Conservation (phyloP, 495 filamentous ascomycete genomes). For the Hypoxylon subgilvum region DNA sequence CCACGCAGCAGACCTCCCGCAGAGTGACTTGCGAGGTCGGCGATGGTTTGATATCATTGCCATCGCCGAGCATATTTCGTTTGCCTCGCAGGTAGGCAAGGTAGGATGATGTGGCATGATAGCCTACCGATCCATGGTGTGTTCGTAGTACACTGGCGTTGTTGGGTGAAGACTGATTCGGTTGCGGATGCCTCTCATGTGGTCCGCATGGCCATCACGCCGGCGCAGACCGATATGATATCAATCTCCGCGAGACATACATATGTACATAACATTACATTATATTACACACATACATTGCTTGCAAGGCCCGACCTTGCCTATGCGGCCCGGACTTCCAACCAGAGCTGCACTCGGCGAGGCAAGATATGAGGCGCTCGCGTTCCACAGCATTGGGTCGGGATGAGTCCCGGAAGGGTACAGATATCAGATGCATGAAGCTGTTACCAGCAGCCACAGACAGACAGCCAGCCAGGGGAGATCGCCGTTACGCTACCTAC, state of each 20-base stretch:
- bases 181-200: background rate
- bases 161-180: slow-evolving; percentile 7
- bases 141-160: slow-evolving; percentile 20
- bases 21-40: slow-evolving; percentile 8
- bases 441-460: no score
- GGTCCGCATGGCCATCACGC: slow-evolving; percentile 10
- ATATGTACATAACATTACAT: background rate
- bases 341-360: slow-evolving; percentile 26
- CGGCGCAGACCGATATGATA: slow-evolving; percentile 8
- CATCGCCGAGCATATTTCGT: slow-evolving; percentile 9
- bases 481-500: no score
- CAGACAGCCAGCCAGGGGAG: no score
- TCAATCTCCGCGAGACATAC: slow-evolving; percentile 26
- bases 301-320: slow-evolving; percentile 33
- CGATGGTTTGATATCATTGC: slow-evolving; percentile 18
- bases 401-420: slow-evolving; percentile 24
- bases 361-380: slow-evolving; percentile 34
- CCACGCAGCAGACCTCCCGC: slow-evolving; percentile 12
- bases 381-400: slow-evolving; percentile 28
- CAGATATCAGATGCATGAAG: slow-evolving; percentile 18
- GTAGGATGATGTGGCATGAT: slow-evolving; percentile 37
- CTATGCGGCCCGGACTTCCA: slow-evolving; percentile 23
- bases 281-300: slow-evolving; percentile 7
- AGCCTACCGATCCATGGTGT: slow-evolving; percentile 11
- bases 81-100: no score